Evolutionary conservation across 2,329 filamentous ascomycete genomes (phyloP), one percentile per base, ranked within the genome.

Genomic region (Sporothrix schenckii): DNA sequence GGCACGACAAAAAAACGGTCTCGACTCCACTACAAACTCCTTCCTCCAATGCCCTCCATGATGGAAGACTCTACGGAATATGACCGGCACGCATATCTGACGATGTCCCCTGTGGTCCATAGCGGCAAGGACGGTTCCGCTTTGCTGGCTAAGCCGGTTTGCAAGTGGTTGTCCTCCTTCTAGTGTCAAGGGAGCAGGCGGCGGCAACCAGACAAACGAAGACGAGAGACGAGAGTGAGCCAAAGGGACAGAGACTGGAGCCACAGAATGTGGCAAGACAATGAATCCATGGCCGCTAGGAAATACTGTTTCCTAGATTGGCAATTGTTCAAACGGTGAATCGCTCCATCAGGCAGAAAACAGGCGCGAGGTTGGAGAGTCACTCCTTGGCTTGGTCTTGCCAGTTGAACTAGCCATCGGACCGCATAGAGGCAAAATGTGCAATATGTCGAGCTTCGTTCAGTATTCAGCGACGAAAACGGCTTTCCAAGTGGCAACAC

Each of bases 321-420:
- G 21, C 19, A 39, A 34, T 5, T 49, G 44, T 27, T 24, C 41
- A 65, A 30, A 65, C 61, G 44, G 21, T 16, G n/a, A 41, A 27
- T 47, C 50, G 19, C 49, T 34, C 65, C 50, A n/a, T 34, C 34
- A 67, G 30, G 56, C 65, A n/a, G 65, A 67, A 56, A 67, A 54
- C n/a, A 67, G 34, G n/a, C 34, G 65, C 49, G 34, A 19, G 21
- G 50, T 24, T 30, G 49, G 53, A 10, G 47, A 24, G 47, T 16
- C 30, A 16, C 24, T 41, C 21, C 30, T 21, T 61, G 39, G n/a
- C 39, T 47, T 27, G 58, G 44, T 27, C 19, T 41, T 9, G n/a
- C 13, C 39, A 11, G 30, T 21, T 60, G 13, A 63, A 19, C 39
- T 9, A 27, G 13, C 39, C 41, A 13, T 44, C 11, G 41, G 41